Base-by-base conservation (phyloP, 2,329 filamentous ascomycete species). In the Keithomyces neogunnii region DNA sequence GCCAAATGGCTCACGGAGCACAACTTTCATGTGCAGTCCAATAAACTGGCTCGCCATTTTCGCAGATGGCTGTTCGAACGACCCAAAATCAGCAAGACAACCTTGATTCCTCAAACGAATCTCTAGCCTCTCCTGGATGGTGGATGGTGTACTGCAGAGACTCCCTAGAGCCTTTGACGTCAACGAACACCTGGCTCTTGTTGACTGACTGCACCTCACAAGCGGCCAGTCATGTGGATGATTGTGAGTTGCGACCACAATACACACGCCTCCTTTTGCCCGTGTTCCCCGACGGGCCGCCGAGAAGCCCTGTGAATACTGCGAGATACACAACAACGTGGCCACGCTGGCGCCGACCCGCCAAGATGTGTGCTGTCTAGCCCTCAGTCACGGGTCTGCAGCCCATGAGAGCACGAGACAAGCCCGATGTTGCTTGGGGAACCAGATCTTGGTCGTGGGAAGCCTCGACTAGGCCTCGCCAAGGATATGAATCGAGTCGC, bases 11-110 rank as follows among this genome's bases (percentile, higher is more conserved):
- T 81, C 74, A 60, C 77, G 80, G 56, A 93, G 76, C 36, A 84
- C 85, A 61, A 93, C 84, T 54, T 82, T 72, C 69, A 93, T 88
- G 54, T 85, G 82, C 66, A 88, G 78, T 55, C 88, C 88, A 62
- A 89, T 82, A 65, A 92, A 89, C 62, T 82, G 76, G 53, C 76
- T 75, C 47, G 84, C 82, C 69, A 71, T 71, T 2, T 29, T 44
- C 26, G 13, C 40, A 30, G 40, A 11, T 10, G 42, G 40, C 30
- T 39, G 32, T 11, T 29, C 11, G 32, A 35, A 38, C 31, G 38
- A 7, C 31, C 38, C 33, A 28, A 32, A 38, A 9, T 33, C 31
- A 46, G 19, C 1, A 8, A 11, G 9, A 29, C 26, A 26, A 26
- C 40, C 28, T 7, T 44, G 40, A 29, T 11, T 26, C n/a, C 19